These are phyloP conservation scores for Monosporascus sp. DNA, from an alignment of 2,329 filamentous ascomycete genomes.

Conservation along the genomic window DNA sequence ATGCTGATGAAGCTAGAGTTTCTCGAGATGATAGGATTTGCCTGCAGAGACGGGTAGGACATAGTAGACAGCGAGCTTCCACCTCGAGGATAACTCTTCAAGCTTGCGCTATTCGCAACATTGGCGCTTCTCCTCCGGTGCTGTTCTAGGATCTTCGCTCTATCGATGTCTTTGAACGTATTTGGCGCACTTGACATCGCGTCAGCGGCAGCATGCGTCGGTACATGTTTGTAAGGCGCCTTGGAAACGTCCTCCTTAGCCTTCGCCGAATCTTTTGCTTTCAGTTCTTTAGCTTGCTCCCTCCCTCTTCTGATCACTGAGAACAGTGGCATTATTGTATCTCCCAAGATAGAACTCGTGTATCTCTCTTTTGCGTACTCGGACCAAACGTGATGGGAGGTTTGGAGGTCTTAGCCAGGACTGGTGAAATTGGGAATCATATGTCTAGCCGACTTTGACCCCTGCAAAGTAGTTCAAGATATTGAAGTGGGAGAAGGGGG, in stretches of 20 bases:
- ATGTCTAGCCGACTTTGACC: no score
- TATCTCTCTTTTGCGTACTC: no score
- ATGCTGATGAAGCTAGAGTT: conserved; percentile 40
- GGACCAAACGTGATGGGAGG: no score
- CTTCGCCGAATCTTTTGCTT: conserved; percentile 42
- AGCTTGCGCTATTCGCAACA: conserved; percentile 31
- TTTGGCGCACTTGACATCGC: conserved; percentile 50
- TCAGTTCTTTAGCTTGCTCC: conserved; percentile 51
- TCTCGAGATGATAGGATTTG: conserved; percentile 33
- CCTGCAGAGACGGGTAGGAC: conserved; percentile 39
- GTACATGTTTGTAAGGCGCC: conserved; percentile 52
- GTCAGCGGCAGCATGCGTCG: conserved; percentile 57
- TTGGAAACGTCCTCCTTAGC: conserved; percentile 36
- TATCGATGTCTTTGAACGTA: conserved; percentile 44
- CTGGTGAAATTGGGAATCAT: no score
- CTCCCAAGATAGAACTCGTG: no score
- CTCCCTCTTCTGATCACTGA: conserved; percentile 46
- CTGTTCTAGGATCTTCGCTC: conserved; percentile 42
- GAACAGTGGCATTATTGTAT: conserved; percentile 49
- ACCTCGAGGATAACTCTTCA: conserved; percentile 35
- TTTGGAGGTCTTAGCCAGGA: no score
- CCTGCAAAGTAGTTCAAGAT: no score
- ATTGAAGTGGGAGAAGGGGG: no score
- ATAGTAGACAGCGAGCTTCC: conserved; percentile 42
- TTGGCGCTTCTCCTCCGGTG: conserved; percentile 46